phyloP scores from a whole-genome alignment of 23 red algal species.

The Gracilaria domingensis region DNA sequence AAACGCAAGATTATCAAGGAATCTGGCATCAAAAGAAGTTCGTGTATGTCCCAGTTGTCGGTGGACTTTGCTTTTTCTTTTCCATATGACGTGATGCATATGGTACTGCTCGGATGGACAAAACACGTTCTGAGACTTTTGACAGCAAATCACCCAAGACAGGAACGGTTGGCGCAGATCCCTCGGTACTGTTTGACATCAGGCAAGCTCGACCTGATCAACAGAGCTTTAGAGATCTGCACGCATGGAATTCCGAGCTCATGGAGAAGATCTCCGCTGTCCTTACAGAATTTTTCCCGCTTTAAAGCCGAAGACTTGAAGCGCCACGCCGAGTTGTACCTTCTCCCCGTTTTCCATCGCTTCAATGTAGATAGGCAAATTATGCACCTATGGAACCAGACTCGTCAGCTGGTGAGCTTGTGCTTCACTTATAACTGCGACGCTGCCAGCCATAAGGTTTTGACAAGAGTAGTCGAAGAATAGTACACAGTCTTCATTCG shows the following conservation, averaged over 20 bases:
- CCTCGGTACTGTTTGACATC: background rate
- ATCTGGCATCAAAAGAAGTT: background rate
- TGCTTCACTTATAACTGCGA: background rate
- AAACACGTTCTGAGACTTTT: background rate
- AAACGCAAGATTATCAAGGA: background rate
- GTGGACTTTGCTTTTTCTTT: background rate
- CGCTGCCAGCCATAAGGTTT: background rate
- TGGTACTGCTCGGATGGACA: background rate
- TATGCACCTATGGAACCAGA: background rate
- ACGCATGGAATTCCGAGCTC: background rate
- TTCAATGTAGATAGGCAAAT: background rate
- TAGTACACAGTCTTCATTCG: background rate
- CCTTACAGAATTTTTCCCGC: background rate
- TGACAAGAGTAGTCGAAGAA: background rate
- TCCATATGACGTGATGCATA: slow-evolving; percentile 21
- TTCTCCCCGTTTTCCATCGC: background rate
- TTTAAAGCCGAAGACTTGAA: slow-evolving; percentile 18
- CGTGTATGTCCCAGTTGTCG: background rate
- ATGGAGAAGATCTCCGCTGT: background rate
- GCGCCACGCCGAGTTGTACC: background rate
- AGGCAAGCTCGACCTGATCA: background rate
- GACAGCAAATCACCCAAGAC: background rate
- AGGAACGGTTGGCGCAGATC: background rate
- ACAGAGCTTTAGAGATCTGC: background rate
- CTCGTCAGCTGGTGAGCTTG: background rate